Base-by-base conservation (phyloP, 805 yeast genomes). In the Saturnispora bothae region DNA sequence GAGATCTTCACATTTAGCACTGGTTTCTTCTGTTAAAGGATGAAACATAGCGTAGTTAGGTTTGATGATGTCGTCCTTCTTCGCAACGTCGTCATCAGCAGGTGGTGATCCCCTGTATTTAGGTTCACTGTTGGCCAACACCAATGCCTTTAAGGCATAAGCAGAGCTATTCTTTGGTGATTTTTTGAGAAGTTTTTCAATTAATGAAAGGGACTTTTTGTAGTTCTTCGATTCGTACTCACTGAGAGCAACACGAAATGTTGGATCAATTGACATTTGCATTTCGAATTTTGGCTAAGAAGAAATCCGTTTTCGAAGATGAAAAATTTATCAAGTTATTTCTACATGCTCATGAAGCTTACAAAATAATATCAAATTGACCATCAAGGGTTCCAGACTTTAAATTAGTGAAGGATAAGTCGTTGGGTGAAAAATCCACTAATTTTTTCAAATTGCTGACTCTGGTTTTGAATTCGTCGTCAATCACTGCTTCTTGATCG, bases 191-290 rank as follows among this genome's bases (percentile, higher is more conserved):
- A 83, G 71, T 26, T 71, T 63, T 36, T 92, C 96, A 31, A 84
- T 71, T 21, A 77, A 54, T 54, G 83, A 83, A 49, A 88, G 60
- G 1, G 95, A 75, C 51, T 89, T 86, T 55, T 83, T 83, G 65
- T 88, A 88, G 57, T 85, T 86, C 56, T 83, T 85, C 34, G 69
- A 56, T 54, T 92, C 97, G 52, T 85, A 92, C 22, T 83, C 68
- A 48, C 76, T 76, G 50, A 92, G 67, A 1, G 96, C 95, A 48
- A 80, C 83, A 42, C 79, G 70, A 64, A 89, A 86, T 5, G 33
- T 23, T 9, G 28, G 39, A 14, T 35, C 39, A 7, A 37, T 19
- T 9, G 31, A 26, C 34, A 14, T 33, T 10, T 22, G 10, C n/a
- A n/a, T n/a, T n/a, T n/a, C n/a, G n/a, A n/a, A n/a, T n/a, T n/a